phyloP scores from a whole-genome alignment of 768 basidiomycete genomes.

The Nidularia pulvinata region DNA sequence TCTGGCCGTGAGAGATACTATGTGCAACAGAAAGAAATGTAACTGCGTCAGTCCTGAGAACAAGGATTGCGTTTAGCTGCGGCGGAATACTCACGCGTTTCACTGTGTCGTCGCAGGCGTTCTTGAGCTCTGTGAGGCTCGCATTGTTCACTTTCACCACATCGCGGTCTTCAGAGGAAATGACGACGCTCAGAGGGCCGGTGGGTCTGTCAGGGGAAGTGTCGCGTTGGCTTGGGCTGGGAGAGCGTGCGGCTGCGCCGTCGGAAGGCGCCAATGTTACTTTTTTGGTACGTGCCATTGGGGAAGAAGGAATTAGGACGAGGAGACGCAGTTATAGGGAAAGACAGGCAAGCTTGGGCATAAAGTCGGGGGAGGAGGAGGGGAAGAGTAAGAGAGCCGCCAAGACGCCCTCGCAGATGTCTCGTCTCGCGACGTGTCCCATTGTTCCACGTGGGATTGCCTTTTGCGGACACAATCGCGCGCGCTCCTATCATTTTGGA shows the following conservation, averaged over 20 bases:
- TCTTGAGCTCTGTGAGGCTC: constrained; percentile 59
- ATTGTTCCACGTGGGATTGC: neutral
- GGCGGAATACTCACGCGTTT: constrained; percentile 64
- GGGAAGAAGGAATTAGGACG: neutral
- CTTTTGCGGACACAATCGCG: too few species aligned
- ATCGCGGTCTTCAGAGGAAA: constrained; percentile 46
- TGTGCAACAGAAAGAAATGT: neutral
- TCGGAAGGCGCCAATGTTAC: neutral
- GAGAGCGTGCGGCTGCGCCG: neutral
- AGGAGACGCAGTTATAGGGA: neutral
- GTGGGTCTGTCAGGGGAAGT: constrained; percentile 40
- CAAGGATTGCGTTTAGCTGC: neutral
- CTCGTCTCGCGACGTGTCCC: neutral
- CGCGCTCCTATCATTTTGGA: too few species aligned
- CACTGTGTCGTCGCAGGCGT: constrained; percentile 84
- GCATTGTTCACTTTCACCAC: constrained; percentile 62
- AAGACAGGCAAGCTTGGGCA: neutral
- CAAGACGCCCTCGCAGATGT: neutral
- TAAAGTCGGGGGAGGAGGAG: neutral
- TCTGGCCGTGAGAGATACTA: constrained; percentile 82
- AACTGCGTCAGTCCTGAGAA: neutral
- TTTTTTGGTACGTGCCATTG: constrained; percentile 1
- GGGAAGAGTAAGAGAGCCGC: neutral
- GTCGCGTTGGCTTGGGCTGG: neutral
- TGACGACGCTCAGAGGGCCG: constrained; percentile 50